These are phyloP conservation scores for Calonectria leucothoes DNA, from an alignment of 2,329 filamentous ascomycete species.

Conservation along the genomic window DNA sequence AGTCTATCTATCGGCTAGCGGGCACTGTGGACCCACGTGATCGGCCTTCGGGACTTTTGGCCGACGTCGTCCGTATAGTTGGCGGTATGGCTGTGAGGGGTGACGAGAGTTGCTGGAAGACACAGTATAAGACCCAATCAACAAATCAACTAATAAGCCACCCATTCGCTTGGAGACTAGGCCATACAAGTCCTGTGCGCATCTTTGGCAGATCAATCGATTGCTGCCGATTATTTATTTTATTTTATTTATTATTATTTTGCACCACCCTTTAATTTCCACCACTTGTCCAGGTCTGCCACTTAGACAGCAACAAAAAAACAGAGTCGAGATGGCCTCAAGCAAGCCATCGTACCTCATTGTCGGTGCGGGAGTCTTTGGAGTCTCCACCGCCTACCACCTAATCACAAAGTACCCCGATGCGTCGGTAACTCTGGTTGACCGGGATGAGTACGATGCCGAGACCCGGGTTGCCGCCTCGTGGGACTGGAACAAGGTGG, in stretches of 20 bases:
- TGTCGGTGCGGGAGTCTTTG: conserved; percentile 74
- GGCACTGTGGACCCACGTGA: background rate
- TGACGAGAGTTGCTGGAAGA: background rate
- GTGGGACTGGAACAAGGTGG: conserved; percentile 80
- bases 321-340: conserved; percentile 32
- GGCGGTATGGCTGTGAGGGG: background rate
- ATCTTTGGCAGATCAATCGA: background rate
- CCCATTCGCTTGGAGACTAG: background rate
- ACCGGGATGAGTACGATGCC: conserved; percentile 64
- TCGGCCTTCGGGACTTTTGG: background rate
- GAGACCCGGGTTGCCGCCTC: conserved; percentile 68
- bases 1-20: background rate
- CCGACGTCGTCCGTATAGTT: background rate
- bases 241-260: background rate
- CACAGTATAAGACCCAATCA: conserved; percentile 6
- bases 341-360: conserved; percentile 61
- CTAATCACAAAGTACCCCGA: conserved; percentile 63
- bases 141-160: conserved; percentile 1
- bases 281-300: background rate
- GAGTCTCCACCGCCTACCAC: conserved; percentile 73
- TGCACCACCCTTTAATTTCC: background rate
- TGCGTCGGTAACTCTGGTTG: conserved; percentile 66
- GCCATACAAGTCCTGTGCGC: background rate
- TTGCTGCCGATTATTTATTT: background rate
- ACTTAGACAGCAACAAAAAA: background rate